phyloP scores from a whole-genome alignment of 2,329 filamentous ascomycete genomes.

The Alternaria infectoria region DNA sequence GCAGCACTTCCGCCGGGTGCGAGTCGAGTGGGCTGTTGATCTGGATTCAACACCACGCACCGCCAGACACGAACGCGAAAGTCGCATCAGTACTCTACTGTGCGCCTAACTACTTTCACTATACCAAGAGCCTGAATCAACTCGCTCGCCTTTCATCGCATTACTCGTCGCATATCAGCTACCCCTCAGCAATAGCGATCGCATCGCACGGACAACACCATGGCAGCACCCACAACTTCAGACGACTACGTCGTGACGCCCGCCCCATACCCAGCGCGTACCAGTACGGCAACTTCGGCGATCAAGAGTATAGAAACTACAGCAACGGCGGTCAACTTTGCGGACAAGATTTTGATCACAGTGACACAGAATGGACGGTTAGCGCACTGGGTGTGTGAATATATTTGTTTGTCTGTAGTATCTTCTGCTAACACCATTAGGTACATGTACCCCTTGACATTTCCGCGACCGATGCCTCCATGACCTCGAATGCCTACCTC shows the following conservation, averaged over 20 bases:
- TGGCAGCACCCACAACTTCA: slow-evolving; percentile 14
- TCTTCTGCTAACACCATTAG: slow-evolving; percentile 53
- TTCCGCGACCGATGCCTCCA: slow-evolving; percentile 68
- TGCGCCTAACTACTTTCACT: neutral
- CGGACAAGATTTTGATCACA: slow-evolving; percentile 90
- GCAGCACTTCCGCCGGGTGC: slow-evolving; percentile 18
- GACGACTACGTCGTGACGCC: slow-evolving; percentile 30
- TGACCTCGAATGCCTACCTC: slow-evolving; percentile 53
- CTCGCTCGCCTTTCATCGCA: neutral
- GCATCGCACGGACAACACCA: slow-evolving; percentile 1
- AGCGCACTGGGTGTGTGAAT: slow-evolving; percentile 80
- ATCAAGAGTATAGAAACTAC: slow-evolving; percentile 76
- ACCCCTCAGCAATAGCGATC: neutral
- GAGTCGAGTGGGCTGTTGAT: neutral
- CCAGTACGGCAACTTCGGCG: slow-evolving; percentile 60
- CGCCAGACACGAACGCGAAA: neutral
- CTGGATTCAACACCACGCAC: neutral
- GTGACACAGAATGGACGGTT: slow-evolving; percentile 84
- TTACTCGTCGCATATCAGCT: neutral
- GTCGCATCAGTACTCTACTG: neutral
- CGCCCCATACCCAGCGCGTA: slow-evolving; percentile 71
- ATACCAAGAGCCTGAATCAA: neutral
- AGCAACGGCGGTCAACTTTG: slow-evolving; percentile 74
- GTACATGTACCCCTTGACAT: slow-evolving; percentile 80
- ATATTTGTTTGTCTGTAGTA: neutral